Evolutionary conservation across 1,284 basidiomycete genomes (phyloP).

Genomic region (Marasmius fiardii): DNA sequence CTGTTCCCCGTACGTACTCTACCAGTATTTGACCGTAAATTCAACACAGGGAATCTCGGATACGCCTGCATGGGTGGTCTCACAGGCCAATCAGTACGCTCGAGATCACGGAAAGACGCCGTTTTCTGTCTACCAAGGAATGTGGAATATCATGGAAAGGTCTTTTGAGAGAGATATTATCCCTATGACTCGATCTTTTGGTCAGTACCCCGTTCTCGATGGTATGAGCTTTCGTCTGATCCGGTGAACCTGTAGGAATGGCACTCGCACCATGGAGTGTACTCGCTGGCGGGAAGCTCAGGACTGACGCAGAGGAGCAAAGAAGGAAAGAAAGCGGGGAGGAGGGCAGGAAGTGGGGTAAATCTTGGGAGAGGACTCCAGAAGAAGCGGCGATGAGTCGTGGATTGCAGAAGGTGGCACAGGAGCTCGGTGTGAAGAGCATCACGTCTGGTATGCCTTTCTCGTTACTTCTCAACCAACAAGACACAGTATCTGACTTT

Average conservation of each 20-base stretch:
- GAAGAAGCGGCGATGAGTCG: constrained; percentile 27
- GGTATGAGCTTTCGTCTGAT: not conserved
- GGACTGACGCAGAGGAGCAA: constrained; percentile 34
- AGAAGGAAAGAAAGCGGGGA: constrained; percentile 30
- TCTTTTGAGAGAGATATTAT: constrained; percentile 53
- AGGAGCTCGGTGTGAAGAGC: constrained; percentile 26
- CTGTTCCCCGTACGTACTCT: not conserved
- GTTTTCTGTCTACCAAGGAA: constrained; percentile 52
- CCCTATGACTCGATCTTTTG: constrained; percentile 48
- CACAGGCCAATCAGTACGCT: constrained; percentile 50
- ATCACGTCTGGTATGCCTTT: constrained; percentile 21
- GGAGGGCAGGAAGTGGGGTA: constrained; percentile 23
- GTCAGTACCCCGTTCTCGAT: constrained; percentile 14
- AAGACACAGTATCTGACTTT: not conserved
- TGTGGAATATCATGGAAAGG: constrained; percentile 42
- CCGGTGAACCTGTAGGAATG: constrained; percentile 20
- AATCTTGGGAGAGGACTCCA: constrained; percentile 29
- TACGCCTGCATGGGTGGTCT: constrained; percentile 47
- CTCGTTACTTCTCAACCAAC: not conserved
- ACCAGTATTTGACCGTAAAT: not conserved
- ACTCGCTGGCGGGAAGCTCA: constrained; percentile 34
- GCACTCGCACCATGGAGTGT: constrained; percentile 40
- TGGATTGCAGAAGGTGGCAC: constrained; percentile 33
- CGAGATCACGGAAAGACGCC: constrained; percentile 39
- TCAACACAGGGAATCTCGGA: constrained; percentile 27